phyloP scores from a whole-genome alignment of 1,284 basidiomycete species.

The Apiotrichum montevideense region DNA sequence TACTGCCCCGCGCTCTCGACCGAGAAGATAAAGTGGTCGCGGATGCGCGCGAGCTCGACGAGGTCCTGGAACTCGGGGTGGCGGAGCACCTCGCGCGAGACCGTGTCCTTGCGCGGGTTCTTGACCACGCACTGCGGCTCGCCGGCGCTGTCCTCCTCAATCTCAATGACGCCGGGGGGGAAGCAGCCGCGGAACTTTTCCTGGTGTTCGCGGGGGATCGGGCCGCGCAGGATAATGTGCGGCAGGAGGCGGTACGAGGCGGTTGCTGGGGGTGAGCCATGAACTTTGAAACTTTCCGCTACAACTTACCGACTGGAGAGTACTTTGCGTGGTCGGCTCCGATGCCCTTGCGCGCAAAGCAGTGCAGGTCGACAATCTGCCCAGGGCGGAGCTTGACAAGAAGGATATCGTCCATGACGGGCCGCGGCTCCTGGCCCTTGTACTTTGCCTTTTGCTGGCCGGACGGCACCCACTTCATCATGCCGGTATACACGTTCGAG shows the following conservation, averaged over 20 bases:
- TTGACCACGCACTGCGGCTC: slow-evolving; percentile 54
- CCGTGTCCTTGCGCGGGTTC: slow-evolving; percentile 71
- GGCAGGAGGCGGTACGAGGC: slow-evolving; percentile 92
- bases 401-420: slow-evolving; percentile 73
- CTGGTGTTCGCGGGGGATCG: slow-evolving; percentile 56
- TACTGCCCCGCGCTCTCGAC: slow-evolving; percentile 89
- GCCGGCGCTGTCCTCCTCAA: slow-evolving; percentile 52
- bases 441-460: slow-evolving; percentile 67
- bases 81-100: slow-evolving; percentile 86
- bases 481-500: slow-evolving; percentile 62
- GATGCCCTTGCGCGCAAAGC: slow-evolving; percentile 71
- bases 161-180: slow-evolving; percentile 76
- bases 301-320: slow-evolving; percentile 78
- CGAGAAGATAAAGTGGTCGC: slow-evolving; percentile 90
- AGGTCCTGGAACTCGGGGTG: slow-evolving; percentile 84
- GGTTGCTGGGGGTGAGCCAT: slow-evolving; percentile 57
- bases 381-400: slow-evolving; percentile 92
- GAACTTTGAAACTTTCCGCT: background rate
- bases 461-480: slow-evolving; percentile 74
- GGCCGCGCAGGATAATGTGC: slow-evolving; percentile 69
- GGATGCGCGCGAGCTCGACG: slow-evolving; percentile 75
- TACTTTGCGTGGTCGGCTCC: slow-evolving; percentile 97
- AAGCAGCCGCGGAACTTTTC: slow-evolving; percentile 85
- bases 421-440: slow-evolving; percentile 29
- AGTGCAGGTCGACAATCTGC: slow-evolving; percentile 72